Evolutionary conservation across 2,329 filamentous ascomycete genomes (phyloP), one percentile per base, ranked within the genome.

Genomic region (Madurella mycetomatis): DNA sequence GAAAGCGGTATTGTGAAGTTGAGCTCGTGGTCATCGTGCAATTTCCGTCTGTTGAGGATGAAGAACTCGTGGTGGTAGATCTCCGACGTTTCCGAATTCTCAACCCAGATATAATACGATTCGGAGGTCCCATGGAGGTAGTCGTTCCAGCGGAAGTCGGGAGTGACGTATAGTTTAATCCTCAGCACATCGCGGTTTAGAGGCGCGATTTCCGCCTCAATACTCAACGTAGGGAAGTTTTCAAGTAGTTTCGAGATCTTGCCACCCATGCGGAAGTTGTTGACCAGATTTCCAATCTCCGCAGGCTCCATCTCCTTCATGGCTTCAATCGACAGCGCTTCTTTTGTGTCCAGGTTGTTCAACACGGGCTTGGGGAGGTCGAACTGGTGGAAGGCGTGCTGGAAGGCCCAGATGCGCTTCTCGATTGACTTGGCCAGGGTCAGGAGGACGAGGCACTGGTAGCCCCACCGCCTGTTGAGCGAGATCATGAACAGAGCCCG

Each of bases 41-140:
- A 78, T 76, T 96, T 96, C 70, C 84, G 89, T 59, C 91, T 81
- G 58, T 85, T 95, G 5, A 99, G 79, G 53, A 99, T 94, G 72
- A 99, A 97, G 71, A 87, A 96, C 69, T 99, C 94, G 61, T 97
- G 90, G 65, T 99, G 94, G 65, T 96, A 97, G 41, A 99, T 97
- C 70, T 97, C 92, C 0, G 90, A 92, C 0, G 92, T 96, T 64
- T 97, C 94, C 0, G 92, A 96, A 68, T 97, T 96, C 70, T 99
- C 94, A 2, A 99, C 92, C 95, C 94, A 99, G 54, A 99, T 87
- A 82, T 95, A 99, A 73, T 95, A 99, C 4, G 92, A 92, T 66
- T 99, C 94, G 0, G 92, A 96, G 2, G 86, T 90, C 16, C 95
- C 95, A 66, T 99, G 92, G 55, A 96, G 83, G 45, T 88, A 85